phyloP scores from a whole-genome alignment of 495 filamentous ascomycete genomes.

The Xylaria palmicola region DNA sequence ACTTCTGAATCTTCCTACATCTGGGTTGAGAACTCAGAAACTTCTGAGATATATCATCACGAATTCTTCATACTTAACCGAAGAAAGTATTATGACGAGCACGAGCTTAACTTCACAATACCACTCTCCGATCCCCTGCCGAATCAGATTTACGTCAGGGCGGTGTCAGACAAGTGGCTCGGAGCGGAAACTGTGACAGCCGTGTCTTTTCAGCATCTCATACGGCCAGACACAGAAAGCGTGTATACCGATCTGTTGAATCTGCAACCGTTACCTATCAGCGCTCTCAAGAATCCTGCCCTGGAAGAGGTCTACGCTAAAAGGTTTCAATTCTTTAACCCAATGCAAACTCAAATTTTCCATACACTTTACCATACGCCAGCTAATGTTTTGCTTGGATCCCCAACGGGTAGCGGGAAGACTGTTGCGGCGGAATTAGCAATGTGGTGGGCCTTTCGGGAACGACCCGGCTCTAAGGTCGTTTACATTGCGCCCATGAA shows the following conservation, averaged over 20 bases:
- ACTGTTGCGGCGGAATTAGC: slow-evolving; percentile 93
- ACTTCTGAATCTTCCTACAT: slow-evolving; percentile 95
- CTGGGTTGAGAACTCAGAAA: slow-evolving; percentile 98
- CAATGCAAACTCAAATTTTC: slow-evolving; percentile 99
- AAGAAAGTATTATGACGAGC: slow-evolving; percentile 86
- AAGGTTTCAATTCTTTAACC: slow-evolving; percentile 95
- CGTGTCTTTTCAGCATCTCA: slow-evolving; percentile 96
- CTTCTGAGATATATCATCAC: slow-evolving; percentile 95
- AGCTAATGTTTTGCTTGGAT: slow-evolving; percentile 92
- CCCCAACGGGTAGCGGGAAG: slow-evolving; percentile 95
- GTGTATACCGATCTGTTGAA: slow-evolving; percentile 93
- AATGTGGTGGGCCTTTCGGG: slow-evolving; percentile 99
- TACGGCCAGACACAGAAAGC: slow-evolving; percentile 94
- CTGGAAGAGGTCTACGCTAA: slow-evolving; percentile 85
- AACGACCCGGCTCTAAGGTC: slow-evolving; percentile 93
- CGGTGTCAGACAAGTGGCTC: slow-evolving; percentile 93
- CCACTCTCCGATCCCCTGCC: slow-evolving; percentile 90
- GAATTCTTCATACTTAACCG: slow-evolving; percentile 92
- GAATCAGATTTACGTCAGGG: slow-evolving; percentile 91
- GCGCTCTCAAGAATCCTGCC: slow-evolving; percentile 80
- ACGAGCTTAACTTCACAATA: slow-evolving; percentile 97
- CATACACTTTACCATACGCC: slow-evolving; percentile 90
- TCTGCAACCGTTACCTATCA: slow-evolving; percentile 85
- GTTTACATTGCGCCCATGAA: slow-evolving; percentile 99
- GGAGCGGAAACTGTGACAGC: slow-evolving; percentile 95